These are phyloP conservation scores for Diaporthe eres DNA, from an alignment of 2,329 filamentous ascomycete genomes.

Conservation along the genomic window DNA sequence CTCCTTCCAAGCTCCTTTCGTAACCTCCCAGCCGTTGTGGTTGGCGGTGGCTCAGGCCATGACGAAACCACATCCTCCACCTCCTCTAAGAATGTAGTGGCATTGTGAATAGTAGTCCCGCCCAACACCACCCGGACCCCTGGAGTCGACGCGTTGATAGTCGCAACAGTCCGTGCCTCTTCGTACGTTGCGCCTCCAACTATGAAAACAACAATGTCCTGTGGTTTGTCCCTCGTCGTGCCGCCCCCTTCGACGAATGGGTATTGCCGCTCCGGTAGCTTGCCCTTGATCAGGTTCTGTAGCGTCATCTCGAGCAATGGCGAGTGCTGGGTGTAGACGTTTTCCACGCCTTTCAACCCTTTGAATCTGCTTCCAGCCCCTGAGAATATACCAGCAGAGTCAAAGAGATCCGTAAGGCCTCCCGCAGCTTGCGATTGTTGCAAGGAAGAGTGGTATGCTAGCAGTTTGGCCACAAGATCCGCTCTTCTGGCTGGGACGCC, in stretches of 20 bases:
- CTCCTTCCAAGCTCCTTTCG: conserved; percentile 50
- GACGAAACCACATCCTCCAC: conserved; percentile 88
- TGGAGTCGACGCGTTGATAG: conserved; percentile 91
- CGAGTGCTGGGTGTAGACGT: conserved; percentile 98
- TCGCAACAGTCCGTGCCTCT: conserved; percentile 95
- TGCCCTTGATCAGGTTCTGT: conserved; percentile 93
- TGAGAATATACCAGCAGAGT: conserved; percentile 91
- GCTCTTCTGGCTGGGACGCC: conserved; percentile 82
- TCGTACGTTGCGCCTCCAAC: conserved; percentile 95
- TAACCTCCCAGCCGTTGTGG: conserved; percentile 49
- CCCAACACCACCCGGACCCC: conserved; percentile 91
- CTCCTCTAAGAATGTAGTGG: conserved; percentile 88
- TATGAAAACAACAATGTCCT: conserved; percentile 96
- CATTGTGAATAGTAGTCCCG: conserved; percentile 91
- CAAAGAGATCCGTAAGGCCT: conserved; percentile 92
- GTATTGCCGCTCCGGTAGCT: conserved; percentile 87
- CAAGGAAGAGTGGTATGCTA: conserved; percentile 88
- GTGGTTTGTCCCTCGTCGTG: conserved; percentile 92
- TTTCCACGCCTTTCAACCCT: conserved; percentile 96
- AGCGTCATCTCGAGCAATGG: conserved; percentile 88
- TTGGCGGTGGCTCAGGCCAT: conserved; percentile 80
- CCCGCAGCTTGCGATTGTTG: conserved; percentile 82
- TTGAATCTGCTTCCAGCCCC: conserved; percentile 91
- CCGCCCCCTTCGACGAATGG: conserved; percentile 93
- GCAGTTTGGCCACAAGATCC: conserved; percentile 84